Base-by-base conservation (phyloP, 495 filamentous ascomycete genomes). In the Penicillium paradoxum region DNA sequence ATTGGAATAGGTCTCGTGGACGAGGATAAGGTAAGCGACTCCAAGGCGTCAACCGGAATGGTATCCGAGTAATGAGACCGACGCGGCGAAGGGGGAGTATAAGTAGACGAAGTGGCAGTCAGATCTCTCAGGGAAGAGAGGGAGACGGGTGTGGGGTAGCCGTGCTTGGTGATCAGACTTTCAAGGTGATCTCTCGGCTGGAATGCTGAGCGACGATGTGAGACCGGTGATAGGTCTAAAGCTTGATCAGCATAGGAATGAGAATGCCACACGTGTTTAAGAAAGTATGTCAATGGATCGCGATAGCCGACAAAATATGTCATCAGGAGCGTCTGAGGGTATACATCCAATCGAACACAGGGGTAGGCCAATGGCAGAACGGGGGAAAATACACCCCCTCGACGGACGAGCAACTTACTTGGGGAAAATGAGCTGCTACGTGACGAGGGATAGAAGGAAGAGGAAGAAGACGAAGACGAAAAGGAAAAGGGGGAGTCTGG, bases 151-250 rank as follows among this genome's bases (percentile, higher is more conserved):
- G 72, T 73, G 64, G 72, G 73, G 66, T 69, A 69, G 43, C 71
- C 72, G 71, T 74, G 71, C 55, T 68, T 71, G 45, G 64, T 59
- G 50, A 74, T 71, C 56, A 73, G 86, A 46, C 84, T 91, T 63
- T 91, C 86, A 51, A 87, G 87, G 44, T 69, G 91, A 41, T 79
- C 75, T 47, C 88, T 86, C 24, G 90, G 89, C 65, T 85, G 86
- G 39, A 86, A 84, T 81, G 83, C 85, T 54, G 79, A 83, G 59
- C 69, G 57, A 24, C 50, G 66, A 59, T 58, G 49, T 17, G 65
- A 64, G 45, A 53, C 62, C 56, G 73, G 37, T 73, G 87, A 63
- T 72, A 79, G 57, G 71, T 70, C 57, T 89, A 80, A 74, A 82
- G 15, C 49, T 83, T 81, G 58, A 68, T 72, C 25, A 85, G 86